Base-by-base conservation (phyloP, 2,329 filamentous ascomycete species). In the Pseudogymnoascus sp. region DNA sequence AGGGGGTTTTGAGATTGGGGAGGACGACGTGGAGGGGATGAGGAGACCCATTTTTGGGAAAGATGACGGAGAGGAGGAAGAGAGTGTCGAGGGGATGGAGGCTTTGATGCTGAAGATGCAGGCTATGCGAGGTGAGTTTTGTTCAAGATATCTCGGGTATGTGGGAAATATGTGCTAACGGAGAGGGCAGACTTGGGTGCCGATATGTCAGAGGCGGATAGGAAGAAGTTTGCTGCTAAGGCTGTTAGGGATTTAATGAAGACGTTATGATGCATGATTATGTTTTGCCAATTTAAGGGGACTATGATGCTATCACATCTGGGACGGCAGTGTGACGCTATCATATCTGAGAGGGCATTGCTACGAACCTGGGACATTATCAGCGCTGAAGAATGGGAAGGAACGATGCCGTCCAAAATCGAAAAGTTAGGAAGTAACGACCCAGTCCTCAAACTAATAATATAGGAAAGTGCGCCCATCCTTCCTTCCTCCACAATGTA, bases 161-260 rank as follows among this genome's bases (percentile, higher is more conserved):
- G 2, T 5, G 30, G 50, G 65, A 70, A 38, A 69, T 53, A 39
- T n/a, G 28, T 11, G 37, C 74, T 78, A 53, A 53, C 47, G 7
- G 2, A 28, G 9, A 4, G 4, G 2, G n/a, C 12, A 68, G 84
- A 87, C 60, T 78, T 83, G 64, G 83, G 79, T 30, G 79, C 81
- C 11, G 82, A 81, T 7, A 69, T 88, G 71, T 77, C 82, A 1
- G 81, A 84, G 68, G 80, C 82, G 25, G 82, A 88, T 73, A 77
- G 83, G 66, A 82, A 78, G 70, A 78, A 77, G 63, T 77, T 86
- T 73, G 85, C 85, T 2, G 81, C 81, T 20, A 80, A 80, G 66
- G 84, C 84, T 0, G 83, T 88, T 2, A 78, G 76, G 11, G 84
- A 88, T 67, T 81, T 87, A 33, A 87, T 88, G 84, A 82, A 78